Conservation (phyloP, 1,284 basidiomycete genomes). For the Cystobasidium slooffiae region DNA sequence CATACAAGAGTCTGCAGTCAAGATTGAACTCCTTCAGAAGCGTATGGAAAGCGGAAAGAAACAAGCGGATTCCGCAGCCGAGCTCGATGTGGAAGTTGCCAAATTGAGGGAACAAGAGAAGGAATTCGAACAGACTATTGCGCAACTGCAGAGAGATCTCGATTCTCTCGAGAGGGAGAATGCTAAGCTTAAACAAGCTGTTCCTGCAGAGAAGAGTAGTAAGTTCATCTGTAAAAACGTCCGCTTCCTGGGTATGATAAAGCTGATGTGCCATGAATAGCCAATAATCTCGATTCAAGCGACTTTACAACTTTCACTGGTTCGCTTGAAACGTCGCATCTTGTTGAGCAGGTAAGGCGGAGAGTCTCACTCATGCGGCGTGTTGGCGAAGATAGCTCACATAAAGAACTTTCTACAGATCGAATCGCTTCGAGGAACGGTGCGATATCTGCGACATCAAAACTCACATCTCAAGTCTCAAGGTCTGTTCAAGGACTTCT, state of each 20-base stretch:
- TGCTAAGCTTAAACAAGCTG: constrained; percentile 71
- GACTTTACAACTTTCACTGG: constrained; percentile 72
- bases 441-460: constrained; percentile 86
- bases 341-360: constrained; percentile 73
- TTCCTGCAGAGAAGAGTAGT: constrained; percentile 46
- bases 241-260: neutral
- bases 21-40: constrained; percentile 91
- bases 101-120: constrained; percentile 84
- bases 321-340: constrained; percentile 78
- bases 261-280: neutral
- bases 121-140: constrained; percentile 88
- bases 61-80: constrained; percentile 74
- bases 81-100: constrained; percentile 77
- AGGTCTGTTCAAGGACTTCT: constrained; percentile 80
- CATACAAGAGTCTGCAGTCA: constrained; percentile 85
- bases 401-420: constrained; percentile 63
- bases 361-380: neutral
- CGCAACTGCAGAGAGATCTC: constrained; percentile 85
- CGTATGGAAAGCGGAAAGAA: constrained; percentile 87
- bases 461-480: constrained; percentile 90
- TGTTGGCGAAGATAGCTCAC: neutral
- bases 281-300: constrained; percentile 58
- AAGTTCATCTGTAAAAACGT: neutral
- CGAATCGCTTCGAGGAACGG: constrained; percentile 83
- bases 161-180: constrained; percentile 86